Evolutionary conservation across 2,329 filamentous ascomycete genomes (phyloP).

Genomic region (Plectosphaerella cucumerina): DNA sequence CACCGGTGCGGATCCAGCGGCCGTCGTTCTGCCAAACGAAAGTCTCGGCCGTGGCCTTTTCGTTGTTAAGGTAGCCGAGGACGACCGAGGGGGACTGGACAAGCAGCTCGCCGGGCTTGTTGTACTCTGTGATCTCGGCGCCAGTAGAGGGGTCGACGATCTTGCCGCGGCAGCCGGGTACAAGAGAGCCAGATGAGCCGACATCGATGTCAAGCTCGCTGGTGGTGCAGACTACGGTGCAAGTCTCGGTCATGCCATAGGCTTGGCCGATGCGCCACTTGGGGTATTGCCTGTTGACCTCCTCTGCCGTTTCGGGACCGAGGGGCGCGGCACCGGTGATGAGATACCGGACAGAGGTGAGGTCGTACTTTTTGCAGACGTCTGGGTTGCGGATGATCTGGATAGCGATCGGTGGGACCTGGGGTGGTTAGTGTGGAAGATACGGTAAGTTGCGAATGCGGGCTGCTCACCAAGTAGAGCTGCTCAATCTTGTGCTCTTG

Average conservation of each 20-base stretch:
- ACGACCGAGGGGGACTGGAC: slow-evolving; percentile 74
- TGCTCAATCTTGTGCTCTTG: slow-evolving; percentile 64
- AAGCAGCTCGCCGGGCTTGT: slow-evolving; percentile 76
- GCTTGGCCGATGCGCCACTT: slow-evolving; percentile 65
- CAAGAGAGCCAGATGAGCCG: slow-evolving; percentile 64
- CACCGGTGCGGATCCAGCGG: slow-evolving; percentile 77
- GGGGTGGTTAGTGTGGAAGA: not conserved
- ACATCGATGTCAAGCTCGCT: slow-evolving; percentile 56
- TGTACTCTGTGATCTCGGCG: slow-evolving; percentile 61
- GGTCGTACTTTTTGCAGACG: slow-evolving; percentile 59
- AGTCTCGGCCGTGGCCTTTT: slow-evolving; percentile 75
- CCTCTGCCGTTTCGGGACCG: slow-evolving; percentile 62
- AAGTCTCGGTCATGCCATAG: slow-evolving; percentile 74
- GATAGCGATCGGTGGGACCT: slow-evolving; percentile 76
- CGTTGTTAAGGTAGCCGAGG: slow-evolving; percentile 83
- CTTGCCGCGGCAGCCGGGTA: slow-evolving; percentile 60
- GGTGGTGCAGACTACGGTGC: slow-evolving; percentile 60
- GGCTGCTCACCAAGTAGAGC: slow-evolving; percentile 55
- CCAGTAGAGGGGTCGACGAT: slow-evolving; percentile 62
- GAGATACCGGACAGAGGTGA: slow-evolving; percentile 59
- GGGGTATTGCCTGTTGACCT: slow-evolving; percentile 58
- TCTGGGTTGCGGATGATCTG: slow-evolving; percentile 62
- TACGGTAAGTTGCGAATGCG: not conserved
- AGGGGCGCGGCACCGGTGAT: slow-evolving; percentile 75
- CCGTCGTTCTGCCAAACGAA: slow-evolving; percentile 65